Conservation (phyloP, 768 basidiomycete genomes). For the Mycena kentingensis region DNA sequence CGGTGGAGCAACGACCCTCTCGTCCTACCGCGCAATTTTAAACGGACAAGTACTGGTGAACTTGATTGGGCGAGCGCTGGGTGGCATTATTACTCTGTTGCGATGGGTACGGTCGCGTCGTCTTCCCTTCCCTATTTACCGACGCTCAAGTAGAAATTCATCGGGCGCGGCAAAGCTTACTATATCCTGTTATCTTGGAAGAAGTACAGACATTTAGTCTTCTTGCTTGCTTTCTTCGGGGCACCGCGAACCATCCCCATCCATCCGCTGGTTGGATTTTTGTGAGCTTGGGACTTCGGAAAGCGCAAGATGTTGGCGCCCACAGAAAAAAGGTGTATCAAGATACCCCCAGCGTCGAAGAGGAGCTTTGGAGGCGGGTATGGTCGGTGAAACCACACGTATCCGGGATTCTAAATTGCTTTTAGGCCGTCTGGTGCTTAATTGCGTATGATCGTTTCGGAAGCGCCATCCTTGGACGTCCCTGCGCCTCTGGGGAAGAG, state of each 20-base stretch:
- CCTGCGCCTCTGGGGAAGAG: slow-evolving; percentile 61
- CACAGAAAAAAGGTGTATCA: slow-evolving; percentile 66
- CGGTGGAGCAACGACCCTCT: slow-evolving; percentile 66
- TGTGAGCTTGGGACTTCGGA: slow-evolving; percentile 55
- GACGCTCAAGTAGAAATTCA: slow-evolving; percentile 45
- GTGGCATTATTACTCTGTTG: slow-evolving; percentile 59
- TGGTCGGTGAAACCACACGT: slow-evolving; percentile 72
- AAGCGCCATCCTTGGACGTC: slow-evolving; percentile 55
- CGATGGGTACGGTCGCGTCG: slow-evolving; percentile 43
- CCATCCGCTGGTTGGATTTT: slow-evolving; percentile 57
- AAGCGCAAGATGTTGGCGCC: slow-evolving; percentile 75
- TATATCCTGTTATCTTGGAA: slow-evolving; percentile 59
- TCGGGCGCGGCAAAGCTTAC: slow-evolving; percentile 48
- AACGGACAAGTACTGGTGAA: slow-evolving; percentile 29
- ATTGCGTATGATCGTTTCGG: slow-evolving; percentile 60
- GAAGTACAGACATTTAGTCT: slow-evolving; percentile 55
- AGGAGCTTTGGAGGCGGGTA: slow-evolving; percentile 77
- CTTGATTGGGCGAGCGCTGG: slow-evolving; percentile 57
- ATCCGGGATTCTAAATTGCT: no score
- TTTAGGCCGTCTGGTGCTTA: slow-evolving; percentile 35
- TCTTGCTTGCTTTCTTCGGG: slow-evolving; percentile 15
- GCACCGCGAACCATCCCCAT: slow-evolving; percentile 38
- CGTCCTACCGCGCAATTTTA: slow-evolving; percentile 41
- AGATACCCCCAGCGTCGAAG: slow-evolving; percentile 48
- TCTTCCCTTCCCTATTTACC: slow-evolving; percentile 2